phyloP scores from a whole-genome alignment of 2,329 filamentous ascomycete genomes.

The Bipolaris sorokiniana region DNA sequence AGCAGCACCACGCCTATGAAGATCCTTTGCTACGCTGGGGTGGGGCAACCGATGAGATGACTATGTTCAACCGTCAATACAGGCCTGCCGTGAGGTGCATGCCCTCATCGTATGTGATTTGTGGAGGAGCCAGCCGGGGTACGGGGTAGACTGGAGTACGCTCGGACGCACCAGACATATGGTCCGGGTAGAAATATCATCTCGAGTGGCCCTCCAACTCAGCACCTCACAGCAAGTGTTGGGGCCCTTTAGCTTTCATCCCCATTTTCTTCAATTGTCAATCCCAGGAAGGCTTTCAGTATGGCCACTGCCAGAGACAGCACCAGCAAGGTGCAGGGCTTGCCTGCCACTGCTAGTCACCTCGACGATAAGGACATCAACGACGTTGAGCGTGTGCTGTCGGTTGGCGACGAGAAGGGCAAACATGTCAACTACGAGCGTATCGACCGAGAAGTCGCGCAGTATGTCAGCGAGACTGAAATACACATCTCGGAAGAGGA shows the following conservation, averaged over 20 bases:
- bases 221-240: constrained; percentile 25
- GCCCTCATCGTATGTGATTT: constrained; percentile 22
- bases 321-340: constrained; percentile 23
- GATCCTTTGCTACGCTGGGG: constrained; percentile 19
- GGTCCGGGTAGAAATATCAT: constrained; percentile 34
- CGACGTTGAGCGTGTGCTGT: constrained; percentile 59
- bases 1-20: constrained; percentile 3
- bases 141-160: constrained; percentile 32
- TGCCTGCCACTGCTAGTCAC: constrained; percentile 25
- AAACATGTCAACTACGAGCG: constrained; percentile 63
- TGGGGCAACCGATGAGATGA: constrained; percentile 9
- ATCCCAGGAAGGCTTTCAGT: constrained; percentile 18
- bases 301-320: constrained; percentile 29
- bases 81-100: constrained; percentile 20
- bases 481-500: constrained; percentile 66
- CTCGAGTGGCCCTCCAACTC: constrained; percentile 20
- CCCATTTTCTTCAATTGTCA: constrained; percentile 19
- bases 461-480: constrained; percentile 65
- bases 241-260: constrained; percentile 16
- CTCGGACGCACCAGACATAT: constrained; percentile 26
- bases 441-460: constrained; percentile 73
- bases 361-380: constrained; percentile 41
- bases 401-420: constrained; percentile 54
- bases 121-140: constrained; percentile 26
- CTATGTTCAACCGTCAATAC: constrained; percentile 13